Evolutionary conservation across 345 rosid species (phyloP).

Genomic region (Pistacia integerrima): DNA sequence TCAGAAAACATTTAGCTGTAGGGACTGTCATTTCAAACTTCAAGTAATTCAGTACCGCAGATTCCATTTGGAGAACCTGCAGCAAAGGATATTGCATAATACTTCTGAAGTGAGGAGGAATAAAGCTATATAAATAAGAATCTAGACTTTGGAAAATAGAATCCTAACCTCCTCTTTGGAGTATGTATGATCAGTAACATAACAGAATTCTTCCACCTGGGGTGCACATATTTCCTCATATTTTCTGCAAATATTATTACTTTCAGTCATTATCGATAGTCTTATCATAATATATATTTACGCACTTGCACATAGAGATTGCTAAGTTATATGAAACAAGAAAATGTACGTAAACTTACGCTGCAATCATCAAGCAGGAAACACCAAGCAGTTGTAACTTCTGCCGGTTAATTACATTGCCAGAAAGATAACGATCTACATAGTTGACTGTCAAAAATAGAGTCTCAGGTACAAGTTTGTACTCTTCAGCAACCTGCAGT

Average conservation of each 20-base stretch:
- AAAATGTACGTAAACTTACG: slow-evolving; percentile 46
- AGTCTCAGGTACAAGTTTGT: slow-evolving; percentile 85
- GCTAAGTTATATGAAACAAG: not conserved
- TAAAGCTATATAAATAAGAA: not conserved
- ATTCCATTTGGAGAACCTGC: slow-evolving; percentile 92
- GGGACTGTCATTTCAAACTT: slow-evolving; percentile 90
- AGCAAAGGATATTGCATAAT: not conserved
- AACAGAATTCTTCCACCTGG: slow-evolving; percentile 86
- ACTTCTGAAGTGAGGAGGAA: not conserved
- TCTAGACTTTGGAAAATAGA: not conserved
- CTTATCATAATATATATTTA: not conserved
- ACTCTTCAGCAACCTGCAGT: slow-evolving; percentile 88
- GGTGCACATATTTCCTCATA: slow-evolving; percentile 92
- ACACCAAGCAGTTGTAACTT: slow-evolving; percentile 85
- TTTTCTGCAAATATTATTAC: slow-evolving; percentile 50
- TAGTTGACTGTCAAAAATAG: slow-evolving; percentile 78
- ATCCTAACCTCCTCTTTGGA: slow-evolving; percentile 67
- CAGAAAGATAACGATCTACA: slow-evolving; percentile 87
- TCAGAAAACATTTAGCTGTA: slow-evolving; percentile 80
- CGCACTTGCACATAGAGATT: not conserved
- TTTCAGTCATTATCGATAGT: slow-evolving; percentile 14
- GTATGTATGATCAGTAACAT: slow-evolving; percentile 89
- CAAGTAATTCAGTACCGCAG: slow-evolving; percentile 72
- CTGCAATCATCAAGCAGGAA: slow-evolving; percentile 89
- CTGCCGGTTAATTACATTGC: slow-evolving; percentile 71